Evolutionary conservation across 495 filamentous ascomycete species (phyloP).

Genomic region (Penicillium tannophilum): DNA sequence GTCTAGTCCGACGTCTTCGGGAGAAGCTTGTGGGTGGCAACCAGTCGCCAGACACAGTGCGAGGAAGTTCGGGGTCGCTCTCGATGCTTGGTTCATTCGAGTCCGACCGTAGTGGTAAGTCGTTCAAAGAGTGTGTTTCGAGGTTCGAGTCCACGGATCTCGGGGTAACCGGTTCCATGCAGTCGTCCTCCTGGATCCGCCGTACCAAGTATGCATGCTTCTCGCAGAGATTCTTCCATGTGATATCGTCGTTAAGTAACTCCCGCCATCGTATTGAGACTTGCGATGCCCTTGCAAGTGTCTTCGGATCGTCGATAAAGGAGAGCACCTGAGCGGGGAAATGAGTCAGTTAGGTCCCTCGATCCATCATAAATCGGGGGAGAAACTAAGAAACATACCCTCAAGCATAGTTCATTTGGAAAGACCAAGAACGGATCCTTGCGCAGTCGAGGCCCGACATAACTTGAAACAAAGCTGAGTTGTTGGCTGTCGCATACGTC

Average conservation of each 20-base stretch:
- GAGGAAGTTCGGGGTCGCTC: conserved; percentile 31
- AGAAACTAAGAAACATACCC: conserved; percentile 53
- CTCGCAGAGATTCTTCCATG: conserved; percentile 95
- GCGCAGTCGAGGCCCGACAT: conserved; percentile 87
- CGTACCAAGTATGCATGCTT: conserved; percentile 80
- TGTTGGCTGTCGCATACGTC: conserved; percentile 92
- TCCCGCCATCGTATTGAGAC: conserved; percentile 93
- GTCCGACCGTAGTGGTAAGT: conserved; percentile 7
- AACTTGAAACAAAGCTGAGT: conserved; percentile 91
- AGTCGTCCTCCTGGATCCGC: conserved; percentile 55
- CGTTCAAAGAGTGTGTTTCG: conserved; percentile 16
- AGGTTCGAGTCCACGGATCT: conserved; percentile 26
- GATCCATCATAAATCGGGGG: conserved; percentile 1
- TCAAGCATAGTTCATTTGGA: conserved; percentile 88
- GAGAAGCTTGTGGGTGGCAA: conserved; percentile 33
- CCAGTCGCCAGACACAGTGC: conserved; percentile 42
- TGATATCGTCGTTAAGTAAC: conserved; percentile 90
- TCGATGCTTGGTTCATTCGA: conserved; percentile 32
- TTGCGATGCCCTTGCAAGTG: conserved; percentile 87
- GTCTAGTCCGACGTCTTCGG: conserved; percentile 44
- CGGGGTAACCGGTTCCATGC: conserved; percentile 40
- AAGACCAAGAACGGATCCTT: conserved; percentile 91
- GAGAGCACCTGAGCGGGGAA: conserved; percentile 68
- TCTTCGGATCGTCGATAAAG: conserved; percentile 92
- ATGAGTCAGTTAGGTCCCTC: conserved; percentile 10